Base-by-base conservation (phyloP, 2,329 filamentous ascomycete genomes). In the Aspergillus eucalypticola region DNA sequence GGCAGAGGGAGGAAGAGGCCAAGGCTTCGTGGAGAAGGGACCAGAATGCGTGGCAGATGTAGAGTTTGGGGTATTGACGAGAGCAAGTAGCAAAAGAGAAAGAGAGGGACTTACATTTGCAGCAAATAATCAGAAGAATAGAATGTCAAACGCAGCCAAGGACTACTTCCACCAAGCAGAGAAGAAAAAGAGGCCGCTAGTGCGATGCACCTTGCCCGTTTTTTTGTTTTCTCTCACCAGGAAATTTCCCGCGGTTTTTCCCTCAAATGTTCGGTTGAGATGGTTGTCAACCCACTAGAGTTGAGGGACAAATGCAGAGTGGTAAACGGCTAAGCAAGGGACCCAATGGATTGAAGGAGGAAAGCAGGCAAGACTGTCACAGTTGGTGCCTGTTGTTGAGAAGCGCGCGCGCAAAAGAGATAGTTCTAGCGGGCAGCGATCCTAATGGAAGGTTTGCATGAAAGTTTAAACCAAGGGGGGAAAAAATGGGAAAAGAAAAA, bases 121-220 rank as follows among this genome's bases (percentile, higher is more conserved):
- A 62, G 61, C 44, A 56, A 60, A 52, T 48, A 56, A 60, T 39
- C 44, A 55, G 48, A 55, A 44, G 46, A 58, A 59, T 35, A 44
- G 46, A 58, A 59, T 35, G 50, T 54, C 51, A 58, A 64, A 39
- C 19, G 58, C 54, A 60, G 41, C 41, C 41, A 63, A 58, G 54
- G 54, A 54, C 54, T 50, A 23, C 55, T 61, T 44, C 42, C 17
- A 44, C 35, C 41, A 58, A 41, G 32, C 42, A 41, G 56, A 57
- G 57, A 60, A 59, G 54, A 62, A 64, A 66, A 66, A 63, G 59
- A 64, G 61, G 64, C 52, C 54, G 60, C 66, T 68, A 68, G 66
- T 61, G 66, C 52, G 61, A 60, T 67, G 66, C 66, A 68, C 44
- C 59, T 56, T 66, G 65, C 66, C 66, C 66, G 66, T 68, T 68